These are phyloP conservation scores for Podila epicladia DNA, from an alignment of 192 early-diverging fungal species.

Conservation along the genomic window DNA sequence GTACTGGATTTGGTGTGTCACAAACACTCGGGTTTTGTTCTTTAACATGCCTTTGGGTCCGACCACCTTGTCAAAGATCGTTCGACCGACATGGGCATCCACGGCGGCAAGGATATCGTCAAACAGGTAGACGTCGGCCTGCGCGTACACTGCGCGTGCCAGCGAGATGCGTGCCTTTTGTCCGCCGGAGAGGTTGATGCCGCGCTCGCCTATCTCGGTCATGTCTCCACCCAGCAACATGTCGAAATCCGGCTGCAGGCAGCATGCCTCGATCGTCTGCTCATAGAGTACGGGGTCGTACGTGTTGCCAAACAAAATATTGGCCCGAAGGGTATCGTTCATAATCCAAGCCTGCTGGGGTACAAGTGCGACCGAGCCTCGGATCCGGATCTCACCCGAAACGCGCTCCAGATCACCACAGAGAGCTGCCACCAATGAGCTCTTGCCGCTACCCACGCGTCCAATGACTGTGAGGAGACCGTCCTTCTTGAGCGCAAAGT, in stretches of 20 bases:
- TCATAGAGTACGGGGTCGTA: constrained; percentile 75
- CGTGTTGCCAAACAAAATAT: constrained; percentile 85
- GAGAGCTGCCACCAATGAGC: constrained; percentile 53
- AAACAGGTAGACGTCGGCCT: constrained; percentile 71
- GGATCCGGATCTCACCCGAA: constrained; percentile 67
- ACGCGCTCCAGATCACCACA: constrained; percentile 88
- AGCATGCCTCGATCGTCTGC: constrained; percentile 77
- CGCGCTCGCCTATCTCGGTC: constrained; percentile 89
- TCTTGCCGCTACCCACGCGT: constrained; percentile 56
- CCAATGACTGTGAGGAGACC: constrained; percentile 9
- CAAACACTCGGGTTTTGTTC: constrained; percentile 79
- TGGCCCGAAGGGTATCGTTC: constrained; percentile 89
- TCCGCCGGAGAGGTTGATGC: constrained; percentile 86
- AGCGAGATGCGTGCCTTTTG: constrained; percentile 71
- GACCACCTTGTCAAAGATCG: constrained; percentile 68
- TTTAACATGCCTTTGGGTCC: constrained; percentile 83
- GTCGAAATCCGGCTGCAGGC: constrained; percentile 82
- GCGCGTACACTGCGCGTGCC: constrained; percentile 76
- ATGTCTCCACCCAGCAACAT: constrained; percentile 84
- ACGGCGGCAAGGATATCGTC: constrained; percentile 55
- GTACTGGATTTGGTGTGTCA: constrained; percentile 81
- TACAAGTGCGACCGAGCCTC: constrained; percentile 70
- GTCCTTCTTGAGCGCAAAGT: constrained; percentile 6
- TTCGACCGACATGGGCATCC: constrained; percentile 54
- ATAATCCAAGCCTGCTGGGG: constrained; percentile 86